Conservation (phyloP, 2,329 filamentous ascomycete genomes). For the Sporothrix mexicana region DNA sequence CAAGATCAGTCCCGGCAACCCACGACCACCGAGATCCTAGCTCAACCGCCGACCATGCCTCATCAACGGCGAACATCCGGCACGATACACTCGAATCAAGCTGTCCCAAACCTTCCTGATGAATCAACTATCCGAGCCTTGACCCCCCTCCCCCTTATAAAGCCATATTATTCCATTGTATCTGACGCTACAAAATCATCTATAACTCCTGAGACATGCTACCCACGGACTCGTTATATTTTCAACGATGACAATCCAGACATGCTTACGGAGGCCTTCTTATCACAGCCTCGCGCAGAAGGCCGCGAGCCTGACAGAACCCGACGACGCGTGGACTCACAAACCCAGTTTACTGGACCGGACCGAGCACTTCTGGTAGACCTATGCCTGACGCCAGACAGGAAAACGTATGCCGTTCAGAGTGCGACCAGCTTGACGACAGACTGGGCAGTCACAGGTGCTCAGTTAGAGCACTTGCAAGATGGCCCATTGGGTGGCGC, state of each 20-base stretch:
- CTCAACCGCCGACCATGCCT: neutral
- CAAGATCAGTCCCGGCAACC: neutral
- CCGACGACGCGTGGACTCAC: neutral
- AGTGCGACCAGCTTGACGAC: constrained; percentile 74
- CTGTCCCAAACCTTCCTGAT: constrained; percentile 22
- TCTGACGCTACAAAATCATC: constrained; percentile 68
- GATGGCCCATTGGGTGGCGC: constrained; percentile 44
- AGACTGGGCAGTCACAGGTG: constrained; percentile 68
- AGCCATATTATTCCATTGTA: constrained; percentile 84
- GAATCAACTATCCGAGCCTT: constrained; percentile 36
- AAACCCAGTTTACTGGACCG: constrained; percentile 45
- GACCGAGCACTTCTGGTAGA: constrained; percentile 63
- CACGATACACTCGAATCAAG: constrained; percentile 1
- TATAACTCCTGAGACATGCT: constrained; percentile 63
- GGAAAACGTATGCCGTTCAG: constrained; percentile 59
- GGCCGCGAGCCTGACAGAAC: neutral
- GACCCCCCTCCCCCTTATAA: constrained; percentile 58
- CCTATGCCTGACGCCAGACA: constrained; percentile 51
- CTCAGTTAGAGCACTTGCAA: constrained; percentile 54
- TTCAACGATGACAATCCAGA: constrained; percentile 91
- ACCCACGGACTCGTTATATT: constrained; percentile 88
- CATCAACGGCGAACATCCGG: neutral
- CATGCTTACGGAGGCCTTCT: constrained; percentile 70
- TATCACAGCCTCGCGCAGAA: constrained; percentile 47
- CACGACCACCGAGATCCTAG: neutral